Percentiles rank a stretch among this genome's conserved stretches.
Conservation (phyloP, 2,329 filamentous ascomycete genomes). For the Claviceps africana region DNA sequence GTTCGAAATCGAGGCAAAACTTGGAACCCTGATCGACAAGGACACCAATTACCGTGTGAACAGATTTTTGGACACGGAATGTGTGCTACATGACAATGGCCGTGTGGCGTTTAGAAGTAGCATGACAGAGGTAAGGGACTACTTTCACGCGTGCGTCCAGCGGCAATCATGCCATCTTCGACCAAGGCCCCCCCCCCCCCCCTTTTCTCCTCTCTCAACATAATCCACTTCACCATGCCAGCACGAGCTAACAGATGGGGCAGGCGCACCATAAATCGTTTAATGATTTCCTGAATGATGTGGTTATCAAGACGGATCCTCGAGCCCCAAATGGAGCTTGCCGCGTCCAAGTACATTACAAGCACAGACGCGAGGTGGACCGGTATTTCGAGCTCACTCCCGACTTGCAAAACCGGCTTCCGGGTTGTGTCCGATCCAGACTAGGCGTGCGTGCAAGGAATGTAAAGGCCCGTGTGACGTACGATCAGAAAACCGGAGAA, state of each 20-base stretch:
- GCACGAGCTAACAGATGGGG: slow-evolving; percentile 8
- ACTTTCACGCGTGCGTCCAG: background rate
- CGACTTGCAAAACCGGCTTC: slow-evolving; percentile 44
- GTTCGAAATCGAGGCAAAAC: slow-evolving; percentile 88
- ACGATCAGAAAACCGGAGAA: slow-evolving; percentile 56
- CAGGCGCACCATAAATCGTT: slow-evolving; percentile 67
- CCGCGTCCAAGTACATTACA: slow-evolving; percentile 58
- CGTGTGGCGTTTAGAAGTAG: slow-evolving; percentile 66
- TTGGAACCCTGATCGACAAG: slow-evolving; percentile 67
- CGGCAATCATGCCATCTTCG: background rate
- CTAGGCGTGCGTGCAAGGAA: slow-evolving; percentile 34
- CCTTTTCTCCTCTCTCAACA: too few relatives aligned
- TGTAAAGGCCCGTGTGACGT: slow-evolving; percentile 48
- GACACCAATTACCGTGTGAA: slow-evolving; percentile 55
- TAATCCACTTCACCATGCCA: background rate
- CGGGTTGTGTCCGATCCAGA: slow-evolving; percentile 47
- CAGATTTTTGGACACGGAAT: slow-evolving; percentile 56
- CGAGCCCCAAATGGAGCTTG: slow-evolving; percentile 30
- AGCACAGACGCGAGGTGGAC: slow-evolving; percentile 71
- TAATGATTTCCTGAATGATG: slow-evolving; percentile 72
- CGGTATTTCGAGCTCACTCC: slow-evolving; percentile 65
- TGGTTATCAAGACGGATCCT: slow-evolving; percentile 45
- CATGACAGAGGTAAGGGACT: slow-evolving; percentile 65
- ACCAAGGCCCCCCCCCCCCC: too few relatives aligned
- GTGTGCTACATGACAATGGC: slow-evolving; percentile 47